phyloP scores from a whole-genome alignment of 2,329 filamentous ascomycete species.

The Hypoxylon sp. region DNA sequence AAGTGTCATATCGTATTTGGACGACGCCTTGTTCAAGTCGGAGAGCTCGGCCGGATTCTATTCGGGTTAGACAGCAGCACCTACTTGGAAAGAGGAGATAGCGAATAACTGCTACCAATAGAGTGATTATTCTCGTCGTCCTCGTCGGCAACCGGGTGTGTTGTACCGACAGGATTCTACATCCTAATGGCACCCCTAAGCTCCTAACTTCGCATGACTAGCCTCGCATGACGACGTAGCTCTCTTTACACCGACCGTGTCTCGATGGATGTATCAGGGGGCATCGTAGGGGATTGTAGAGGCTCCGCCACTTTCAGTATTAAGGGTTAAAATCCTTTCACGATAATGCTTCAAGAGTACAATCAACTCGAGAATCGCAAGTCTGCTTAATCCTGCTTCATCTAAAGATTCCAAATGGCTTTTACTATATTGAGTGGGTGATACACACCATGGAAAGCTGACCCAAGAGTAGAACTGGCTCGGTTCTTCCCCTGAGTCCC shows the following conservation, averaged over 20 bases:
- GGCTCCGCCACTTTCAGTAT: slow-evolving; percentile 24
- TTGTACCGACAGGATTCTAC: background rate
- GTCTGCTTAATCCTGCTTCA: background rate
- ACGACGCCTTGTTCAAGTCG: slow-evolving; percentile 2
- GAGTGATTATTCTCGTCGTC: background rate
- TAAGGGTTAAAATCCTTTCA: slow-evolving; percentile 29
- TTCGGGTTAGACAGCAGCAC: background rate
- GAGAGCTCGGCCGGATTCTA: slow-evolving; percentile 4
- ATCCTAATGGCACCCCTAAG: slow-evolving; percentile 1
- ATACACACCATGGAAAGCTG: slow-evolving; percentile 6
- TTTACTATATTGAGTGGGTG: background rate
- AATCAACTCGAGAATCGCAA: background rate
- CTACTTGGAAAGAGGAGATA: slow-evolving; percentile 7
- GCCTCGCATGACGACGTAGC: slow-evolving; percentile 7
- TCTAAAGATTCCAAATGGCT: slow-evolving; percentile 6
- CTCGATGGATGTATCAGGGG: slow-evolving; percentile 25
- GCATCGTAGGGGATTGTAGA: slow-evolving; percentile 6
- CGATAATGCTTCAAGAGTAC: background rate
- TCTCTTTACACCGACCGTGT: slow-evolving; percentile 22
- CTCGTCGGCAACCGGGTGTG: slow-evolving; percentile 4
- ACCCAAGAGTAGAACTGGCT: slow-evolving; percentile 10
- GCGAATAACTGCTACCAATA: background rate
- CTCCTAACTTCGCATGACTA: slow-evolving; percentile 6
- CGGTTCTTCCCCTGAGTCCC: slow-evolving; percentile 17
- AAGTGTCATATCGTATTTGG: slow-evolving; percentile 16